Base-by-base conservation (phyloP, 768 basidiomycete species). In the Lactifluus pinguis region DNA sequence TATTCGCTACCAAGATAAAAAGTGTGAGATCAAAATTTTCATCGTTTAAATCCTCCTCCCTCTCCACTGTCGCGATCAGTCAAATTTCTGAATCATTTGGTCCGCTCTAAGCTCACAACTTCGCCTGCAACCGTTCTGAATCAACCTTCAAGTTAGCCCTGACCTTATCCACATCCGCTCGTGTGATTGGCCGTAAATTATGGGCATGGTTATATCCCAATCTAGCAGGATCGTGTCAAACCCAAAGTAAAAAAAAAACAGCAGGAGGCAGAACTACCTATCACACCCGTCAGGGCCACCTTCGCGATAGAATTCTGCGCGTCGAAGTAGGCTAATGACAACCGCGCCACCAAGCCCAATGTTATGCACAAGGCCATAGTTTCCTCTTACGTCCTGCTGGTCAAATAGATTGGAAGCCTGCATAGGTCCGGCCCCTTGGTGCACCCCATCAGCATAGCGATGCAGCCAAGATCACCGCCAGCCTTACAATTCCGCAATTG, bases 321-420 rank as follows among this genome's bases (percentile, higher is more conserved):
- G 79, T 29, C 86, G 82, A 34, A 92, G 75, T 13, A 92, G 75
- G 36, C 84, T 86, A 51, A 89, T 83, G 30, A 91, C 88, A 3
- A 82, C 87, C 14, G 89, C 88, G 51, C 87, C 86, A 55, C 90
- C 91, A 25, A 92, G 78, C 14, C 89, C 91, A 48, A 94, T 76
- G 68, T 94, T 93, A 65, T 93, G 91, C 9, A 89, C 83, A 13
- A 94, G 76, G 4, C 87, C 89, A 64, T 80, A 89, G 72, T 90
- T 91, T 2, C 89, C 87, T 34, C 84, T 83, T 65, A 77, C 77
- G 69, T 89, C 87, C 1, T 76, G 47, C 4, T 67, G 75, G 59
- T 83, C 76, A 65, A 90, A 87, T 49, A 90, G 76, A 9, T 82
- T 84, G 1, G 83, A 82, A 2, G 82, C 86, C 74, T 91, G 89